Base-by-base conservation (phyloP, 2,329 filamentous ascomycete species). In the Pseudogymnoascus sp. region DNA sequence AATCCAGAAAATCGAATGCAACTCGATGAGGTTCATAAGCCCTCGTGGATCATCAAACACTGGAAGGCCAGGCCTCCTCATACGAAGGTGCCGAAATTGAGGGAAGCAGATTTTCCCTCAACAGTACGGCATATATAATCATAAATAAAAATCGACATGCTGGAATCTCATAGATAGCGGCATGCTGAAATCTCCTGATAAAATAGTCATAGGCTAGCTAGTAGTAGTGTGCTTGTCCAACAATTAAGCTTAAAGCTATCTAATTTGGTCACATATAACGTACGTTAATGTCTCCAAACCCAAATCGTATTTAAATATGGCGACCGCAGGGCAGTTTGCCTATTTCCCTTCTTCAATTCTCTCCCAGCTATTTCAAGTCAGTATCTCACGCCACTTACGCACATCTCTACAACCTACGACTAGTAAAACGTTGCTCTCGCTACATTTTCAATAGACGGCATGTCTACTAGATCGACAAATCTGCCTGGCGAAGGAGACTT, bases 11-110 rank as follows among this genome's bases (percentile, higher is more conserved):
- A 96, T 81, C 83, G 94, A 67, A 90, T 99, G 69, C 84, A 92
- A 2, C 83, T 99, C 7, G 91, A 96, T n/a, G 88, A 96, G 63
- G 88, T 97, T 38, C 88, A 93, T 74, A 82, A 82, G 61, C 94
- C 97, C 74, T 93, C 93, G 16, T 99, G 94, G 94, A 96, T 99
- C 70, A 74, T 97, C 68, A 97, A 97, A 80, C 91, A 97, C 75
- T 97, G 92, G 74, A 70, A 72, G 1, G 72, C 71, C 79, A 71
- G 78, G 78, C 63, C 83, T 62, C 62, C 70, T 33, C 68, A 70
- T 14, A 69, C 64, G 35, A 65, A 68, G 65, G 16, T 21, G 11
- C 11, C 16, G 39, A 21, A 21, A 21, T 10, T 12, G 39, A 43
- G 39, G 10, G 6, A 8, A 21, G 39, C 10, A 21, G 21, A 43